A percentile compares a stretch with the other conserved stretches of the same genome.
Conservation (phyloP, 164 flowering plant genomes). For the Litsea cubeba region DNA sequence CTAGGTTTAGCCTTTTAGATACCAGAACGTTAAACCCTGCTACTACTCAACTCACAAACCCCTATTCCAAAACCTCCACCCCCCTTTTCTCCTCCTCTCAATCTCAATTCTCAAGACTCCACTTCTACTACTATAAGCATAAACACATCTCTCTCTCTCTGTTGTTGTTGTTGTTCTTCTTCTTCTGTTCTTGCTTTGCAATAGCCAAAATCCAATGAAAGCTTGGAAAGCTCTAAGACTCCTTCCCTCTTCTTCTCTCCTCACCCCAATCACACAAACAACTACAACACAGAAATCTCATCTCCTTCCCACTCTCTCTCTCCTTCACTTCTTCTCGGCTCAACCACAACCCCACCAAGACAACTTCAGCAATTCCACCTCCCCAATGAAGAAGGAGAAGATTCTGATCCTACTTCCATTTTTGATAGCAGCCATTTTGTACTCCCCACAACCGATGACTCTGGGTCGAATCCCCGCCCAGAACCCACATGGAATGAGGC, state of each 20-base stretch:
- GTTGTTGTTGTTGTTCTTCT: neutral
- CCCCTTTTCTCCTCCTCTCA: neutral
- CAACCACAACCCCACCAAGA: conserved; percentile 28
- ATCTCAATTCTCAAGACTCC: no score
- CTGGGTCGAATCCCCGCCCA: neutral
- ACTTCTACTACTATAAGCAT: no score
- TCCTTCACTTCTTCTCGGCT: conserved; percentile 43
- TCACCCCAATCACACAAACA: conserved; percentile 11
- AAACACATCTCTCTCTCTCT: neutral
- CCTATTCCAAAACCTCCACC: no score
- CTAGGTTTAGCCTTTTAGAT: no score
- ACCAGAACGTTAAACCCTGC: no score
- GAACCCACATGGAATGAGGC: conserved; percentile 57
- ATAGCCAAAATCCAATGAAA: conserved; percentile 11
- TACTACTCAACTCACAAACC: no score
- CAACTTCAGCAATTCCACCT: neutral
- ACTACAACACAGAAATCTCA: neutral
- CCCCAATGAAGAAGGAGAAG: conserved; percentile 12
- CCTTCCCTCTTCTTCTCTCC: conserved; percentile 13
- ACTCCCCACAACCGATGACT: conserved; percentile 18
- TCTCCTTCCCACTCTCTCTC: conserved; percentile 10
- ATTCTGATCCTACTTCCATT: conserved; percentile 13
- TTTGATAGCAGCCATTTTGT: conserved; percentile 63
- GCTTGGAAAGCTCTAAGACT: conserved; percentile 30
- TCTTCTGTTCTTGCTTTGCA: neutral